Conservation (phyloP, 164 flowering plant genomes). For the Umbilicus rupestris region DNA sequence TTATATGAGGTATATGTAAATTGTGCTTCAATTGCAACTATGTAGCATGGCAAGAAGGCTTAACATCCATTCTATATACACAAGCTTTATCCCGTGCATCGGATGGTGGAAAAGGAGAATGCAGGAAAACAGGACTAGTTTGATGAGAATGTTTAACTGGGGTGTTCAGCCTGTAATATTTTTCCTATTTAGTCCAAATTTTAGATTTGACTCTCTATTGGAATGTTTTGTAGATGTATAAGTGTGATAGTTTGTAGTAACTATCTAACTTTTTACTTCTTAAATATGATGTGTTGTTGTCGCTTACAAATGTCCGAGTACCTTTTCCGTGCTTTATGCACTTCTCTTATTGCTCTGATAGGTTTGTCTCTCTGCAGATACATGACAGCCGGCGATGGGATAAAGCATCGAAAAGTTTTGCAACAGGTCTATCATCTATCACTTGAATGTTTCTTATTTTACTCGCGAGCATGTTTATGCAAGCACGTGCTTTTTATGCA, state of each 20-base stretch:
- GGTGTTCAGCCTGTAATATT: background rate
- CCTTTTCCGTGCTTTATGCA: background rate
- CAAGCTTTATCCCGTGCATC: background rate
- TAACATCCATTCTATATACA: background rate
- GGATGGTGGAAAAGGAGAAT: background rate
- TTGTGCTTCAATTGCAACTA: too few relatives aligned
- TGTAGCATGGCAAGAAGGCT: background rate
- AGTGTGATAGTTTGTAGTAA: background rate
- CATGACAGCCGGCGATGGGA: conserved; percentile 87
- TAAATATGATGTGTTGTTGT: background rate
- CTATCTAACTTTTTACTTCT: background rate
- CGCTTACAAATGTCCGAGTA: background rate
- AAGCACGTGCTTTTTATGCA: background rate
- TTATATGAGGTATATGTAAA: too few relatives aligned
- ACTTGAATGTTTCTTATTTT: background rate
- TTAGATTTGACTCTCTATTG: background rate
- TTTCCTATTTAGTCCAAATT: background rate
- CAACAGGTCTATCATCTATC: conserved; percentile 40
- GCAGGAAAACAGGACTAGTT: background rate
- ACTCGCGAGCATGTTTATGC: background rate
- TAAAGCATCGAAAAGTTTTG: conserved; percentile 52
- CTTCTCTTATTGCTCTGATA: background rate
- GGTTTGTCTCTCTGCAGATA: conserved; percentile 37
- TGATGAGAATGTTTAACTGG: background rate
- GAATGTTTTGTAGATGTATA: background rate